Conservation (phyloP, 2,329 filamentous ascomycete species). For the Exophiala dermatitidis region DNA sequence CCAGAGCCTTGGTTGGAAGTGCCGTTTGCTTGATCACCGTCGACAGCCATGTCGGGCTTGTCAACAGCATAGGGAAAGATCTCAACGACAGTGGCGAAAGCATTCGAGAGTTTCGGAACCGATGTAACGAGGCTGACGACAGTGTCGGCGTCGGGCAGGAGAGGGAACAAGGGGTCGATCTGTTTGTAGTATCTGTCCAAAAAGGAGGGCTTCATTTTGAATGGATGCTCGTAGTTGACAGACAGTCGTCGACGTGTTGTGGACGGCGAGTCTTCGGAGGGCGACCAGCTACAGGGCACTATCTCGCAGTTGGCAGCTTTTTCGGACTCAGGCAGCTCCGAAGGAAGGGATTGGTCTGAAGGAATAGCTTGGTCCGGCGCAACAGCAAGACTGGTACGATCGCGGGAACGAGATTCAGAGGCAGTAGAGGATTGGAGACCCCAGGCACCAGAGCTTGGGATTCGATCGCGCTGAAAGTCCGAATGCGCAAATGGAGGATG, state of each 20-base stretch:
- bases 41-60: background rate
- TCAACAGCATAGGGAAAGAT: conserved; percentile 3
- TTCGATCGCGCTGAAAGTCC: conserved; percentile 21
- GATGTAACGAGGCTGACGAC: conserved; percentile 8
- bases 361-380: conserved; percentile 24
- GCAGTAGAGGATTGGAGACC: background rate
- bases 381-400: conserved; percentile 22
- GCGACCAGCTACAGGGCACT: conserved; percentile 9
- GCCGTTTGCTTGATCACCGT: conserved; percentile 9
- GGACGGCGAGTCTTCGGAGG: conserved; percentile 10
- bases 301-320: conserved; percentile 1
- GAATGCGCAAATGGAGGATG: conserved; percentile 29
- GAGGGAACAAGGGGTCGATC: conserved; percentile 21
- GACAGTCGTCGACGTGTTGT: conserved; percentile 15
- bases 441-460: conserved; percentile 21
- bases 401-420: conserved; percentile 8
- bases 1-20: conserved; percentile 1
- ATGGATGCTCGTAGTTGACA: conserved; percentile 1
- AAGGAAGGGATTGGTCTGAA: background rate
- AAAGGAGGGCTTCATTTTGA: conserved; percentile 4
- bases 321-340: background rate
- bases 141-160: conserved; percentile 20
- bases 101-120: conserved; percentile 6
- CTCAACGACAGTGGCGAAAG: conserved; percentile 12
- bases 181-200: conserved; percentile 21